These are phyloP conservation scores for Dactylonectria macrodidyma DNA, from an alignment of 2,329 filamentous ascomycete species.

Conservation along the genomic window DNA sequence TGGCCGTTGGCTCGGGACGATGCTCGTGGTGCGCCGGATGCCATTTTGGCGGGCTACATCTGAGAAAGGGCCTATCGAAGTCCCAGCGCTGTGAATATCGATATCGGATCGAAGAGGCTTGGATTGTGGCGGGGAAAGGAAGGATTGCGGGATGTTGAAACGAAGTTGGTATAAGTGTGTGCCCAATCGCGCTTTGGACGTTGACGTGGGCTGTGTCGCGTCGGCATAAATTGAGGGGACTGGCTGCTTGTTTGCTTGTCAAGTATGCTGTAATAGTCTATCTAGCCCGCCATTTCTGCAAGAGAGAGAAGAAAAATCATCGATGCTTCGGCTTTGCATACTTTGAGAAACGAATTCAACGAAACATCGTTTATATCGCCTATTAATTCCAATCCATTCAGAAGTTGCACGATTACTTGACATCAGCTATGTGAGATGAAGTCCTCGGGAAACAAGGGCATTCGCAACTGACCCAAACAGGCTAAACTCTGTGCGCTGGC, in stretches of 20 bases:
- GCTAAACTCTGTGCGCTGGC: conserved; percentile 2
- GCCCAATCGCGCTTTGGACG: conserved; percentile 46
- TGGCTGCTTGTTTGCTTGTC: not conserved
- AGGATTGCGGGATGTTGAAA: conserved; percentile 10
- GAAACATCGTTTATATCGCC: not conserved
- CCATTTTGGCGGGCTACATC: conserved; percentile 59
- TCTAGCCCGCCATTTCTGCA: not conserved
- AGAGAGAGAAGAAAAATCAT: not conserved
- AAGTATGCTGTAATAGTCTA: not conserved
- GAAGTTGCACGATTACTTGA: not conserved
- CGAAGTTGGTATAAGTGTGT: conserved; percentile 42
- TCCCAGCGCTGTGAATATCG: conserved; percentile 8
- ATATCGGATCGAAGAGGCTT: conserved; percentile 3
- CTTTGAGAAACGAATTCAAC: too few species aligned
- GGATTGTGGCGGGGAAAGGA: not conserved
- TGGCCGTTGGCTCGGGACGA: conserved; percentile 59
- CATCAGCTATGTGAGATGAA: not conserved
- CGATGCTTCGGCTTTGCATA: not conserved
- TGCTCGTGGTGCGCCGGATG: conserved; percentile 58
- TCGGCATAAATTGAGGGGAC: conserved; percentile 14
- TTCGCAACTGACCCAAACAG: conserved; percentile 16
- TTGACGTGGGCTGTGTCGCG: conserved; percentile 45
- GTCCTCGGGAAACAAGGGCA: conserved; percentile 3
- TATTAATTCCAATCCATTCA: too few species aligned
- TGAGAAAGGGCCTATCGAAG: conserved; percentile 37